Evolutionary conservation across 2,329 filamentous ascomycete genomes (phyloP), one percentile per base, ranked within the genome.

Genomic region (Hypoxylon sp.): DNA sequence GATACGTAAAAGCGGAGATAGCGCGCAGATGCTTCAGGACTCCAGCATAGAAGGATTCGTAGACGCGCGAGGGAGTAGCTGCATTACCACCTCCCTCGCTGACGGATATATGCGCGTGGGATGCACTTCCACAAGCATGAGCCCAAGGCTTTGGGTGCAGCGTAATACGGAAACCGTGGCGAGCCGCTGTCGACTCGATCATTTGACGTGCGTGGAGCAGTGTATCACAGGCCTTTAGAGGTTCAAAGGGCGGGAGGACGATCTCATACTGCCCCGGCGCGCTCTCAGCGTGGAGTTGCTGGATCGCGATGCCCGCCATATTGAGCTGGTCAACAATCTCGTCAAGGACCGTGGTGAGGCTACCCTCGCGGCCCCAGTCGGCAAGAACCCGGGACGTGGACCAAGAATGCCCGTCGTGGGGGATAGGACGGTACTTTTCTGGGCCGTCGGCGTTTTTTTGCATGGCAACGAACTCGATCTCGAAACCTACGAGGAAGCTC

Each of bases 211-310:
- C 36, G 18, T 38, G 36, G 36, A 38, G 36, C 8, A 38, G 36
- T 7, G 36, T 38, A 38, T 38, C 36, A 38, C 36, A 38, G 6
- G 36, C 36, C n/a, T 38, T 38, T 18, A 38, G n/a, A 6, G 36
- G 36, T 38, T 38, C 36, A 18, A 38, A 38, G 1, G 36, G 36
- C 14, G 36, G 36, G n/a, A 38, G 36, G n/a, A 38, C 36, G 3
- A 38, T 18, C 36, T 38, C 36, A 14, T 38, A 38, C n/a, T 38
- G 36, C 5, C 36, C 36, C 6, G 36, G 36, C n/a, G 36, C 36
- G 36, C 36, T 38, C 36, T 38, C 36, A 38, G 36, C 36, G n/a
- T 38, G 36, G 36, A 38, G 36, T 38, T 38, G 36, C n/a, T 38
- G 36, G 36, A 38, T 38, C n/a, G 36, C n/a, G 36, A 38, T 38